phyloP scores from a whole-genome alignment of 1,284 basidiomycete genomes.

The Takashimella tepidaria region DNA sequence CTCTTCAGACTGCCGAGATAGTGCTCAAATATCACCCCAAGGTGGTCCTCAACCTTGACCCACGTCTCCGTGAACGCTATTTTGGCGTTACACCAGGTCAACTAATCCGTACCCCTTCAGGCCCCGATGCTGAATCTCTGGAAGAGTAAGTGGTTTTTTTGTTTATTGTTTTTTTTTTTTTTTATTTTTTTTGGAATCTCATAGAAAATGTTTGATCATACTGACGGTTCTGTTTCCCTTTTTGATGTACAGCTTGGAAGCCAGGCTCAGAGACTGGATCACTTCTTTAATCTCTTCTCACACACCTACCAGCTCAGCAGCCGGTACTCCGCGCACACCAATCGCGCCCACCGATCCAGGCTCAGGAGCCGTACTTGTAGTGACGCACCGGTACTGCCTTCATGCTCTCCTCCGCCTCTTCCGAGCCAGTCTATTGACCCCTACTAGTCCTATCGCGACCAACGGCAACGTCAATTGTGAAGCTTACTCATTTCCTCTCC shows the following conservation, averaged over 20 bases:
- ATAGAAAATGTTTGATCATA: too few relatives aligned
- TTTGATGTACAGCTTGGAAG: background rate
- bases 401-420: constrained; percentile 4
- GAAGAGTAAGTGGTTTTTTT: constrained; percentile 6
- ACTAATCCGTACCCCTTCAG: constrained; percentile 3
- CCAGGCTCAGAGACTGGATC: constrained; percentile 11
- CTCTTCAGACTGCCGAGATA: constrained; percentile 8
- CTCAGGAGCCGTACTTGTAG: constrained; percentile 11
- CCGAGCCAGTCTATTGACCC: too few relatives aligned
- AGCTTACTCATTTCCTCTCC: too few relatives aligned
- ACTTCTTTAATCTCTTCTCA: constrained; percentile 7
- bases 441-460: too few relatives aligned
- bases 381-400: constrained; percentile 20
- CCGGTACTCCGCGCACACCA: constrained; percentile 6
- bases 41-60: constrained; percentile 6
- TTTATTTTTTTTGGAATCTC: background rate
- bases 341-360: constrained; percentile 1
- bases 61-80: constrained; percentile 6
- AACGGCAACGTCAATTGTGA: too few relatives aligned
- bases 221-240: too few relatives aligned
- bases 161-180: background rate
- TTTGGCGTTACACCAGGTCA: constrained; percentile 8
- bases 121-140: constrained; percentile 1
- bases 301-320: constrained; percentile 9
- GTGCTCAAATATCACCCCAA: constrained; percentile 9